A percentile compares a stretch with the other conserved stretches of the same genome.
Conservation (phyloP, 257 asterid genomes). For the Petunia axillaris region DNA sequence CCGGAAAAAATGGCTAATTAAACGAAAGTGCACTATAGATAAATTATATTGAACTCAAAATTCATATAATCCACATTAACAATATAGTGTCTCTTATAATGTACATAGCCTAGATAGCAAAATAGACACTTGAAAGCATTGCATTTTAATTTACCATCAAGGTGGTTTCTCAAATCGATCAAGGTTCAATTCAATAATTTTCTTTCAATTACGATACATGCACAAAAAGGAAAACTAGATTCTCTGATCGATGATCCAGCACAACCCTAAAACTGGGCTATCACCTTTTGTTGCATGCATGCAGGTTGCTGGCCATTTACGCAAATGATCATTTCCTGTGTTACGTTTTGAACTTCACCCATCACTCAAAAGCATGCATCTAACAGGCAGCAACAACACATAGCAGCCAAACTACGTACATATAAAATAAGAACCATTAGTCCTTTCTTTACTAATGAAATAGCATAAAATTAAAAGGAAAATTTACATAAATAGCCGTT, state of each 20-base stretch:
- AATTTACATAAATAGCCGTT: too few species aligned
- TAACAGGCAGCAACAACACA: conserved; percentile 22
- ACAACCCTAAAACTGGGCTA: not conserved
- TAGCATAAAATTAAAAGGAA: too few species aligned
- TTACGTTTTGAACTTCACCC: not conserved
- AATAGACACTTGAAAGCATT: too few species aligned
- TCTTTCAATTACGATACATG: not conserved
- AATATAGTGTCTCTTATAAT: too few species aligned
- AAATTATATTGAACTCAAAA: too few species aligned
- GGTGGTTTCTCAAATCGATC: too few species aligned
- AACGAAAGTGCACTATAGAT: too few species aligned
- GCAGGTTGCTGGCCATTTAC: not conserved
- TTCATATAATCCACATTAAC: too few species aligned
- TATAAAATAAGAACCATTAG: not conserved
- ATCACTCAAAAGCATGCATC: conserved; percentile 18
- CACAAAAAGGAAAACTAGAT: not conserved
- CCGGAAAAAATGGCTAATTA: too few species aligned
- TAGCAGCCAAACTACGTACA: conserved; percentile 10
- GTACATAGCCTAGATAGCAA: too few species aligned
- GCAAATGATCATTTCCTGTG: not conserved
- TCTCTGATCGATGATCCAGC: not conserved
- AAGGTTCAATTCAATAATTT: not conserved
- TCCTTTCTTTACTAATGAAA: not conserved
- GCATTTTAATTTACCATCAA: too few species aligned
- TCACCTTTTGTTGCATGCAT: not conserved